Base-by-base conservation (phyloP, 2,329 filamentous ascomycete genomes). In the Herpotrichia juniperi region DNA sequence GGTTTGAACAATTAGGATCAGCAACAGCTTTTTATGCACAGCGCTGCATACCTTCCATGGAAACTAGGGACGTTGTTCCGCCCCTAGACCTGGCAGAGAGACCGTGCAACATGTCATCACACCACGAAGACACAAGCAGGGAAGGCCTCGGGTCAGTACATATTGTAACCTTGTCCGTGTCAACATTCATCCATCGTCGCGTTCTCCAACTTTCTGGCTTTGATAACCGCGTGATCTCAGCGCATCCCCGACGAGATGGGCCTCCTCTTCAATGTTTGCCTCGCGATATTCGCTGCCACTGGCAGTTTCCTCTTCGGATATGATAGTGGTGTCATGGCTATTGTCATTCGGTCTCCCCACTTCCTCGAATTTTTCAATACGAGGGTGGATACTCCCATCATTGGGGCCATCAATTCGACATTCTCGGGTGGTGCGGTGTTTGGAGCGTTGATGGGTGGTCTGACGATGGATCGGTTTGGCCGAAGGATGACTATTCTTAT, bases 351-450 rank as follows among this genome's bases (percentile, higher is more conserved):
- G n/a, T 81, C 78, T 9, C 74, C 76, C 24, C 74, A 83, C 59
- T 87, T 87, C 67, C 76, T 86, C 16, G 52, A 64, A 1, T 84
- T 81, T 63, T 87, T 88, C 71, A 73, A 84, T 32, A 82, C 81
- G 4, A 68, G 63, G 1, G 77, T 71, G 22, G 76, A 74, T 1
- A 78, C 78, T 61, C 73, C 80, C 4, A 80, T 85, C 45, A 76
- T 87, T 50, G 85, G 85, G 10, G 84, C 84, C 17, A 83, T 87
- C 65, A 84, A 86, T 63, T 84, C 83, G 51, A 86, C 85, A 21
- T 87, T 87, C 60, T 80, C 79, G 12, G 82, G 81, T 4, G 82
- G 82, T n/a, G 82, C 81, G 35, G 77, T 82, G 26, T 80, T 84
- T 56, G 82, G 82, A 4, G 76, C 80, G 24, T 72, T 84, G 21